Percentiles rank a stretch among this genome's conserved stretches.
Evolutionary conservation across 2,329 filamentous ascomycete genomes (phyloP).

Genomic region (Sordariomycetes sp.): DNA sequence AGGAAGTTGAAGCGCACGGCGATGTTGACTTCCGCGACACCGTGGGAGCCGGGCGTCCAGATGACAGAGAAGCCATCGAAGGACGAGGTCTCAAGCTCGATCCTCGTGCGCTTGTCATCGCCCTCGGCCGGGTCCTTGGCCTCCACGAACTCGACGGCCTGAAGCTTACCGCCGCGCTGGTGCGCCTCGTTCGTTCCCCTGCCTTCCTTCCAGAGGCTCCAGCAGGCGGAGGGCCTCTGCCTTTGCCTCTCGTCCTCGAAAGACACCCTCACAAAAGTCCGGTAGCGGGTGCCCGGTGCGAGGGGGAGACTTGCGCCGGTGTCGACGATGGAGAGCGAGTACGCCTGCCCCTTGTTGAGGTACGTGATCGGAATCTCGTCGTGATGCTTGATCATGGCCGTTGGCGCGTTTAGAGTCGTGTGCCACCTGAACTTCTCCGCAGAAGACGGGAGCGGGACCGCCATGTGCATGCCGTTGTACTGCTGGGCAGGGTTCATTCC

Average conservation of each 20-base stretch:
- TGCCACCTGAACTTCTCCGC: conserved; percentile 79
- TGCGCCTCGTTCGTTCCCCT: conserved; percentile 93
- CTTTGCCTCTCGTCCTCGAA: conserved; percentile 95
- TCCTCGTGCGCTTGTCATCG: conserved; percentile 55
- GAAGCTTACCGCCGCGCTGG: conserved; percentile 80
- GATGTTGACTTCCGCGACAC: conserved; percentile 67
- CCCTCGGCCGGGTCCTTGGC: conserved; percentile 46
- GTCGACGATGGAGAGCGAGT: conserved; percentile 76
- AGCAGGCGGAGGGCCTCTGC: conserved; percentile 69
- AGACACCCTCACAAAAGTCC: conserved; percentile 88
- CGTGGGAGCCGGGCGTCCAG: conserved; percentile 68
- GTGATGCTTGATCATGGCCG: conserved; percentile 84
- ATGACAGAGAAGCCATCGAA: conserved; percentile 91
- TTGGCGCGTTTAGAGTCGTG: conserved; percentile 83
- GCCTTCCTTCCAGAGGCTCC: conserved; percentile 91
- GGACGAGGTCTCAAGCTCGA: conserved; percentile 65
- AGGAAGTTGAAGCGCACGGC: conserved; percentile 96
- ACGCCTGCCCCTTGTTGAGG: conserved; percentile 93
- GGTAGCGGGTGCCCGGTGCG: conserved; percentile 57
- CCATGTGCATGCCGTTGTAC: conserved; percentile 32
- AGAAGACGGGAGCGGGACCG: conserved; percentile 35
- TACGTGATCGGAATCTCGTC: conserved; percentile 97
- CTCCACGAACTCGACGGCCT: conserved; percentile 90
- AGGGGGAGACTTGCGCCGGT: conserved; percentile 52
- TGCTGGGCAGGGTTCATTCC: conserved; percentile 41